Evolutionary conservation across 345 rosid species (phyloP).

Genomic region (Eucalyptus grandis): DNA sequence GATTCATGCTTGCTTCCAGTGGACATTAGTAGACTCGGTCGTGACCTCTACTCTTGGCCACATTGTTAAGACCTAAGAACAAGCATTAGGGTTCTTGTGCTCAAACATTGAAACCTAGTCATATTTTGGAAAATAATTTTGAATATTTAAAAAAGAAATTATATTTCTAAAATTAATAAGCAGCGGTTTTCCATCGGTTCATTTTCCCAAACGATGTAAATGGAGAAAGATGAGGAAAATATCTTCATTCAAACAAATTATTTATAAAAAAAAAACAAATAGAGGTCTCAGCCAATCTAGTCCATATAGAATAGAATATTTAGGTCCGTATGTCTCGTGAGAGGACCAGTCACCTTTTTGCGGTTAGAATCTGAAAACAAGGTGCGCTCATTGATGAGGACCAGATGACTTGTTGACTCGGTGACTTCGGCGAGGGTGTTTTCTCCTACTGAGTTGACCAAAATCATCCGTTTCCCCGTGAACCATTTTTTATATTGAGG

Average conservation of each 20-base stretch:
- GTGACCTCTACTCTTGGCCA: neutral
- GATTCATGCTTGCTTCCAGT: neutral
- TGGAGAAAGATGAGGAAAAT: neutral
- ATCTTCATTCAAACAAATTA: too few relatives aligned
- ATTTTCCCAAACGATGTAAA: too few relatives aligned
- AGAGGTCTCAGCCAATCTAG: neutral
- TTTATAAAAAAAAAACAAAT: too few relatives aligned
- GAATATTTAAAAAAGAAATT: too few relatives aligned
- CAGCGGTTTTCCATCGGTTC: neutral
- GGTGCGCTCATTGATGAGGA: neutral
- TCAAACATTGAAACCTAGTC: neutral
- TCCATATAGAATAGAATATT: neutral
- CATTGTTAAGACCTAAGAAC: neutral
- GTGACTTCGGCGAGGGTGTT: neutral
- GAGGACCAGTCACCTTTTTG: neutral
- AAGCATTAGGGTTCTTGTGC: neutral
- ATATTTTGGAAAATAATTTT: too few relatives aligned
- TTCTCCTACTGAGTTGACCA: neutral
- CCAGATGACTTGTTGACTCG: neutral
- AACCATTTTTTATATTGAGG: neutral
- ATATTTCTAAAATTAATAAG: too few relatives aligned
- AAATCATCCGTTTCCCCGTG: neutral
- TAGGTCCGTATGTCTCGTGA: neutral
- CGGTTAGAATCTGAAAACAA: neutral
- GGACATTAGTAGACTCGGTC: neutral